A percentile compares a stretch with the other conserved stretches of the same genome.
phyloP scores from a whole-genome alignment of 2,329 filamentous ascomycete genomes.

The Aspergillus flavus region DNA sequence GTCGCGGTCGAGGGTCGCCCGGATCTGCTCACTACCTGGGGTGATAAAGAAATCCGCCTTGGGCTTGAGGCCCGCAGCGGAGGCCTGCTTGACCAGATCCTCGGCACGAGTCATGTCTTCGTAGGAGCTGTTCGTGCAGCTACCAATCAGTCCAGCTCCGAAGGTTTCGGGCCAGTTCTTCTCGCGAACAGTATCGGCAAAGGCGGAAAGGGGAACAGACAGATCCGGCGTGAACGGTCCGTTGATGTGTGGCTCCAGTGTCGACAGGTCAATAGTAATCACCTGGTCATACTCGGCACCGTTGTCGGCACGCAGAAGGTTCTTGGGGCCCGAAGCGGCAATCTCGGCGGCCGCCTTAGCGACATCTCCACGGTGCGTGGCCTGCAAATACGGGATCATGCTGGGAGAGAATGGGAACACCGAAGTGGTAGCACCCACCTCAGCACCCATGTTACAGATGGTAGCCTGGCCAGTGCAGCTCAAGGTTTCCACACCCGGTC shows the following conservation, averaged over 20 bases:
- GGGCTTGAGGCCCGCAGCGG: slow-evolving; percentile 84
- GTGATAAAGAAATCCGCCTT: slow-evolving; percentile 94
- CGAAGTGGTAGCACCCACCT: slow-evolving; percentile 93
- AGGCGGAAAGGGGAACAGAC: slow-evolving; percentile 86
- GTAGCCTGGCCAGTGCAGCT: slow-evolving; percentile 94
- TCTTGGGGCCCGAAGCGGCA: slow-evolving; percentile 60
- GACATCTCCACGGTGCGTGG: slow-evolving; percentile 76
- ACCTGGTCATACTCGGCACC: slow-evolving; percentile 87
- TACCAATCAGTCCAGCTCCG: slow-evolving; percentile 91
- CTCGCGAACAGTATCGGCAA: slow-evolving; percentile 79
- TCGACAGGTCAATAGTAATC: slow-evolving; percentile 86
- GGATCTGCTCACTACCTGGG: slow-evolving; percentile 93
- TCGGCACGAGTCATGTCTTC: slow-evolving; percentile 98
- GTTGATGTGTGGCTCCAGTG: slow-evolving; percentile 93
- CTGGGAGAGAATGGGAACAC: slow-evolving; percentile 89
- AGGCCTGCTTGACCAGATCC: slow-evolving; percentile 87
- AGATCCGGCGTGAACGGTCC: slow-evolving; percentile 96
- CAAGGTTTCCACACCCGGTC: slow-evolving; percentile 83
- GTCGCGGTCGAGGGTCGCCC: slow-evolving; percentile 88
- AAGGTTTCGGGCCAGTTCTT: slow-evolving; percentile 91
- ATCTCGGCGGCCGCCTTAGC: slow-evolving; percentile 67
- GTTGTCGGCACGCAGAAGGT: slow-evolving; percentile 74
- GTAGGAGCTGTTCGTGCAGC: slow-evolving; percentile 98
- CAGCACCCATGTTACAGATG: slow-evolving; percentile 82
- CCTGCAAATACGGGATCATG: slow-evolving; percentile 81